Conservation (phyloP, 257 asterid species). For the Knoxia roxburghii region DNA sequence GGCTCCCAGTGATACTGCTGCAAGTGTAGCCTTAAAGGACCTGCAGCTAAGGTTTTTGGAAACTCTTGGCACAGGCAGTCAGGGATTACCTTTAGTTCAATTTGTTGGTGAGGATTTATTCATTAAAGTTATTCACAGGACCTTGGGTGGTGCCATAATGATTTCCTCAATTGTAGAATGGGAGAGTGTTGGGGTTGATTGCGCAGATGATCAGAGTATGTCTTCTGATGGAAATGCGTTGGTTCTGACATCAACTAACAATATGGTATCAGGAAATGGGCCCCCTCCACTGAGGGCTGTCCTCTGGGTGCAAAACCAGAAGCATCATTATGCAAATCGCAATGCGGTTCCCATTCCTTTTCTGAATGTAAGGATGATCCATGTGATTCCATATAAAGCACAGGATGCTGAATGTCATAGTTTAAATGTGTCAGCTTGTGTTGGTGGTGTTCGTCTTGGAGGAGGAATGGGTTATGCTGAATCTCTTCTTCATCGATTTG, state of each 20-base stretch:
- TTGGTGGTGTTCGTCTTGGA: slow-evolving; percentile 90
- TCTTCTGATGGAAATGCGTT: slow-evolving; percentile 32
- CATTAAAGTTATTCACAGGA: slow-evolving; percentile 71
- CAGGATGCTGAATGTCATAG: slow-evolving; percentile 82
- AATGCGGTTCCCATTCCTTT: slow-evolving; percentile 43
- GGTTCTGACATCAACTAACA: slow-evolving; percentile 24
- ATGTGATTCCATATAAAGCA: slow-evolving; percentile 78
- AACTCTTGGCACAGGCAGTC: slow-evolving; percentile 45
- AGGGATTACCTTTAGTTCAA: slow-evolving; percentile 65
- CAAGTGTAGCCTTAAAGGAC: slow-evolving; percentile 53
- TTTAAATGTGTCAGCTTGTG: slow-evolving; percentile 69
- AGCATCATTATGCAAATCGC: slow-evolving; percentile 31
- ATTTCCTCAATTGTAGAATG: slow-evolving; percentile 76
- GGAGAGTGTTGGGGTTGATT: slow-evolving; percentile 81
- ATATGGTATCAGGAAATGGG: slow-evolving; percentile 33
- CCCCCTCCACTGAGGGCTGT: slow-evolving; percentile 60
- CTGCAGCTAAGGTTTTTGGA: slow-evolving; percentile 77
- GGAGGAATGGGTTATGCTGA: slow-evolving; percentile 97
- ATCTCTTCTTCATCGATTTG: slow-evolving; percentile 87
- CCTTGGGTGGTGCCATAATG: slow-evolving; percentile 91
- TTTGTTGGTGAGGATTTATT: slow-evolving; percentile 68
- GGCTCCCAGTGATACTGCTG: slow-evolving; percentile 87
- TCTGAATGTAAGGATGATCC: slow-evolving; percentile 57
- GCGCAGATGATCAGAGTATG: slow-evolving; percentile 54
- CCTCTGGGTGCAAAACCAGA: slow-evolving; percentile 82